Evolutionary conservation across 305 asterid genomes (phyloP).

Genomic region (Fraxinus dipetala): DNA sequence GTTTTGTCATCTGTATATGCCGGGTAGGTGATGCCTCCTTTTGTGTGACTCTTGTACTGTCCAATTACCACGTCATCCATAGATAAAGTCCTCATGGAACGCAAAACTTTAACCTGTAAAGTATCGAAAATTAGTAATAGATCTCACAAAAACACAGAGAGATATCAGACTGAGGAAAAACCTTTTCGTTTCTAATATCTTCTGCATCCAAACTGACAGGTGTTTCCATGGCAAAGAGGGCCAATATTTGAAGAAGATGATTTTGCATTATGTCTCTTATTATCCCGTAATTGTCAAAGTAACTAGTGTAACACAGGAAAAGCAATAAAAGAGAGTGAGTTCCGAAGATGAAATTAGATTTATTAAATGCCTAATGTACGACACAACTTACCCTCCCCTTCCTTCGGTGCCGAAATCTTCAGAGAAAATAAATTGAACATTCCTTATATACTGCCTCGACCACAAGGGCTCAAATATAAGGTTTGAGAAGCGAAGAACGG

Average conservation of each 20-base stretch:
- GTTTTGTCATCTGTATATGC: constrained; percentile 90
- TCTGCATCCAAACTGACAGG: constrained; percentile 97
- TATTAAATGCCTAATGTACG: constrained; percentile 7
- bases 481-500: constrained; percentile 92
- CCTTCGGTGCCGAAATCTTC: constrained; percentile 99
- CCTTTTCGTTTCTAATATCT: constrained; percentile 97
- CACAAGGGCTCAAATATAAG: constrained; percentile 91
- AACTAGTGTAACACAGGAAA: constrained; percentile 44
- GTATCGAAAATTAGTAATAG: constrained; percentile 16
- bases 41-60: constrained; percentile 77
- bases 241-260: constrained; percentile 90
- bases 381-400: constrained; percentile 78
- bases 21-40: constrained; percentile 63
- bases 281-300: constrained; percentile 89
- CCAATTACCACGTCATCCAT: constrained; percentile 67
- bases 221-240: constrained; percentile 97
- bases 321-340: neutral
- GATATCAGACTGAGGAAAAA: constrained; percentile 18
- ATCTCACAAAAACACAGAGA: neutral
- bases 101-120: constrained; percentile 83
- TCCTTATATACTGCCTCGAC: constrained; percentile 93
- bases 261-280: constrained; percentile 98
- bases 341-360: neutral
- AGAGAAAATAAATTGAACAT: constrained; percentile 89
- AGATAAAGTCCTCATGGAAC: constrained; percentile 73